Conservation (phyloP, 129 eudicot genomes). For the Cynara cardunculus region DNA sequence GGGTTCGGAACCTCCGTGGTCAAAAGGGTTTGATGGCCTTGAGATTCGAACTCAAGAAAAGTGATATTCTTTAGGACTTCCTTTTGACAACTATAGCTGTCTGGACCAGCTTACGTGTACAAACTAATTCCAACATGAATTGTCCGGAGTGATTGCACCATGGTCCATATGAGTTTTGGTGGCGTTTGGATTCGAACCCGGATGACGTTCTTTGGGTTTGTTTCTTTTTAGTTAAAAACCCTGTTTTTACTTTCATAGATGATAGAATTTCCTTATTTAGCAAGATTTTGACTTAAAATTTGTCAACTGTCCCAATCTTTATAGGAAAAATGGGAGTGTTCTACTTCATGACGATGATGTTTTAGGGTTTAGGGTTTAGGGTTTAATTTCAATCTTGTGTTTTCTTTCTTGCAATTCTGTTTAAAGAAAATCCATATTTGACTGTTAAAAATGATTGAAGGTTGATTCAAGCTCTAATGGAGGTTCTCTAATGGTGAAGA, state of each 20-base stretch:
- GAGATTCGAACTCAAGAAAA: no score
- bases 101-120: background rate
- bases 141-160: background rate
- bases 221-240: background rate
- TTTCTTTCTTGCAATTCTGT: background rate
- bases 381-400: background rate
- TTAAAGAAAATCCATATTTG: background rate
- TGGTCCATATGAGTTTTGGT: background rate
- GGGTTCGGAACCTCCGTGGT: no score
- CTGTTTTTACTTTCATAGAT: background rate
- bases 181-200: background rate
- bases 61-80: no score
- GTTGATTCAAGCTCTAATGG: constrained; percentile 16
- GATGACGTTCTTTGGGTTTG: background rate
- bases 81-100: background rate
- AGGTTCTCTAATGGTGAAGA: constrained; percentile 8
- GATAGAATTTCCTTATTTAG: background rate
- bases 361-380: no score
- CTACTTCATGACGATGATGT: background rate
- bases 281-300: constrained; percentile 14
- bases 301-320: constrained; percentile 8
- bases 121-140: background rate
- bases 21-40: no score
- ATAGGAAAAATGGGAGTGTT: constrained; percentile 11
- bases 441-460: constrained; percentile 8